phyloP scores from a whole-genome alignment of 2,329 filamentous ascomycete species.

The Xylaria arbuscula region DNA sequence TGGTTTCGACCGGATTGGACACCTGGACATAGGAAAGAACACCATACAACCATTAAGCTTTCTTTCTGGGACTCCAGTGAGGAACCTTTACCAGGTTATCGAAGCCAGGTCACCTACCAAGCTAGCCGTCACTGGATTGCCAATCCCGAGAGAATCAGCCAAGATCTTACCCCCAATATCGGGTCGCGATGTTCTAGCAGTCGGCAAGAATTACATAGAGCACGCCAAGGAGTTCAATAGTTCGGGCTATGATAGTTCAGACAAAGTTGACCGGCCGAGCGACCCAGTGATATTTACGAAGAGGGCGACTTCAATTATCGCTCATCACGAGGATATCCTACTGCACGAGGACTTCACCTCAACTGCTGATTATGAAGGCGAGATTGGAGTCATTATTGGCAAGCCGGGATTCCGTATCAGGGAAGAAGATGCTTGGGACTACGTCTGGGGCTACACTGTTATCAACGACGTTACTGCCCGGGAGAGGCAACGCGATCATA shows the following conservation, averaged over 20 bases:
- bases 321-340: conserved; percentile 28
- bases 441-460: conserved; percentile 37
- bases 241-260: conserved; percentile 36
- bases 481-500: conserved; percentile 35
- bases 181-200: conserved; percentile 33
- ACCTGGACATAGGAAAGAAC: conserved; percentile 22
- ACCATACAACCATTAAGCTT: conserved; percentile 33
- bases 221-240: conserved; percentile 37
- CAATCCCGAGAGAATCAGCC: conserved; percentile 9
- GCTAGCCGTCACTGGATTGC: conserved; percentile 13
- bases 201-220: conserved; percentile 36
- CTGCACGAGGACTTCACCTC: conserved; percentile 34
- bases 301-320: conserved; percentile 33
- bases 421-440: conserved; percentile 30
- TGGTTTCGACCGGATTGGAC: conserved; percentile 27
- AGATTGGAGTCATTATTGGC: conserved; percentile 37
- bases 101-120: conserved; percentile 27
- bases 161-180: conserved; percentile 31
- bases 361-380: conserved; percentile 35
- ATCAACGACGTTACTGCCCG: conserved; percentile 36
- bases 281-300: conserved; percentile 37
- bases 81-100: conserved; percentile 34
- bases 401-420: conserved; percentile 27
- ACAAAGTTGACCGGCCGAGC: conserved; percentile 33
- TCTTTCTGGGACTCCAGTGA: conserved; percentile 31